Evolutionary conservation across 2,329 filamentous ascomycete species (phyloP), one percentile per base, ranked within the genome.

Genomic region (Teratosphaeriaceae sp.): DNA sequence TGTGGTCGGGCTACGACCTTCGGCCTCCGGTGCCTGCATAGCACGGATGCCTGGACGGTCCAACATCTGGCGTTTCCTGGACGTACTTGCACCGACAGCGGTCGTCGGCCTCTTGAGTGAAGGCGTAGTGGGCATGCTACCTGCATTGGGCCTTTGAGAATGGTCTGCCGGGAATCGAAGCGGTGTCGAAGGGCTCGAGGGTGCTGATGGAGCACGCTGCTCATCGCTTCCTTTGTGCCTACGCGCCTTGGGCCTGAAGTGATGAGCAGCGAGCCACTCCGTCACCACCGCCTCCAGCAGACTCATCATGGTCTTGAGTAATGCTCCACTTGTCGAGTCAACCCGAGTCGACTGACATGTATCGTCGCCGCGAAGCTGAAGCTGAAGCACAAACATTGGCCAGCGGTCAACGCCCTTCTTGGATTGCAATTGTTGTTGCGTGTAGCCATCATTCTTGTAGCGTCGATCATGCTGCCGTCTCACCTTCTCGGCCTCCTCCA

Each of bases 321-420:
- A 33, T 3, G 40, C 34, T 21, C 62, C 58, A 21, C 55, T 61
- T 11, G 35, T 21, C 5, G 42, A 23, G 2, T 35, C 45, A 18
- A 45, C 36, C n/a, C n/a, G n/a, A 13, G 22, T 19, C 3, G 42
- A 29, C 9, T 40, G 18, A 7, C 38, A 38, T 16, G 40, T 30
- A 5, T 38, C 31, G 24, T 36, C 20, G 62, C 46, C 39, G 13
- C 37, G 41, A 9, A 56, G 42, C 20, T 34, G 43, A 2, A 61
- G 76, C 21, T 78, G 78, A n/a, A 97, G 66, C 54, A 82, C 84
- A 56, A 95, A 97, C 81, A 90, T 90, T 0, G 90, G 88, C 80
- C 87, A 92, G 39, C 79, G 76, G 56, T 96, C 88, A 8, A 89
- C 69, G 0, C 80, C 74, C 58, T 86, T 90, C 33, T 71, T 73